phyloP scores from a whole-genome alignment of 208 protist genomes.

The Trypanosoma boissoni region DNA sequence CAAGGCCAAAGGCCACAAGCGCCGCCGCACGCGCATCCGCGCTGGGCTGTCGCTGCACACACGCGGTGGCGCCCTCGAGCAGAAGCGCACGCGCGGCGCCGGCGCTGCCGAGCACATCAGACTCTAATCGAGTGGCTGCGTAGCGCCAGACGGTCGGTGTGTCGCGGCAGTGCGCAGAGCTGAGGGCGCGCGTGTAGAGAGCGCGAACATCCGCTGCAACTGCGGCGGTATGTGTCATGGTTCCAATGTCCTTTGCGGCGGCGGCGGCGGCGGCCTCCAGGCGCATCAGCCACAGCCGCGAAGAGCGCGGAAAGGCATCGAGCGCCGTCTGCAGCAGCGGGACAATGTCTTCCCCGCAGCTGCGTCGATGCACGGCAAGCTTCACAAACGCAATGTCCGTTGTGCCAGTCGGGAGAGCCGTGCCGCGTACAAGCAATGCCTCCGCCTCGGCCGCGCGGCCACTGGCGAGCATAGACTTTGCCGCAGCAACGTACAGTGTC shows the following conservation, averaged over 20 bases:
- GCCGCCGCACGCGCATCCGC: slow-evolving; percentile 9
- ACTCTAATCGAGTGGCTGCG: slow-evolving; percentile 55
- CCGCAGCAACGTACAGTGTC: slow-evolving; percentile 31
- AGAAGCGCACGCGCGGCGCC: slow-evolving; percentile 27
- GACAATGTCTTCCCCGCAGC: slow-evolving; percentile 23
- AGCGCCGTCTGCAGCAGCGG: slow-evolving; percentile 28
- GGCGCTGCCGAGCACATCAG: slow-evolving; percentile 26
- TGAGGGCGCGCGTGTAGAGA: slow-evolving; percentile 40
- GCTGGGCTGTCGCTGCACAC: slow-evolving; percentile 3
- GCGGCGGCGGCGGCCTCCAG: slow-evolving; percentile 40
- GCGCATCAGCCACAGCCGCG: slow-evolving; percentile 66
- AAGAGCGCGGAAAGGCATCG: slow-evolving; percentile 39
- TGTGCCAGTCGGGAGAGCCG: slow-evolving; percentile 10
- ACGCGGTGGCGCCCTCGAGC: slow-evolving; percentile 19
- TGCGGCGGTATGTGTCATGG: slow-evolving; percentile 5
- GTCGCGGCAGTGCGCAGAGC: slow-evolving; percentile 39
- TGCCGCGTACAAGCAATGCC: slow-evolving; percentile 31
- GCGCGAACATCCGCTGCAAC: slow-evolving; percentile 33
- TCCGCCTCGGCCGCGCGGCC: slow-evolving; percentile 35
- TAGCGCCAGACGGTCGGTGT: slow-evolving; percentile 62
- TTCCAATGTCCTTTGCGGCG: neutral
- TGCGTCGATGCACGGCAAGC: slow-evolving; percentile 56
- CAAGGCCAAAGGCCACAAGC: slow-evolving; percentile 34
- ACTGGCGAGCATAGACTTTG: slow-evolving; percentile 40
- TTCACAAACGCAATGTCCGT: slow-evolving; percentile 60